These are phyloP conservation scores for Triangularia verruculosa DNA, from an alignment of 2,329 filamentous ascomycete genomes.

Conservation along the genomic window DNA sequence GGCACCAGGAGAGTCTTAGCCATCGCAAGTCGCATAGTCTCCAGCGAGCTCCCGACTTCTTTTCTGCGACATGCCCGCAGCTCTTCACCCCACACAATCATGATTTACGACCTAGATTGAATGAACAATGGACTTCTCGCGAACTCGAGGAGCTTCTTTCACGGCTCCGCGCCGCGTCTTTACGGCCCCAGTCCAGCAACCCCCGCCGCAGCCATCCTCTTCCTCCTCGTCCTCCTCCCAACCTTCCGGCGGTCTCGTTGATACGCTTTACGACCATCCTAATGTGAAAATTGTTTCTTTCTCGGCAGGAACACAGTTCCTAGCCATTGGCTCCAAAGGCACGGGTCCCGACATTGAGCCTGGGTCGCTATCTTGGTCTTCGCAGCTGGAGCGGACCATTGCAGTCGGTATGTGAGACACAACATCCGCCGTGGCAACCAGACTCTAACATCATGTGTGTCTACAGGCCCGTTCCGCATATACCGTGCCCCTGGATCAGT, in stretches of 20 bases:
- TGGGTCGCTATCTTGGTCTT: constrained; percentile 69
- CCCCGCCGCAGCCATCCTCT: constrained; percentile 24
- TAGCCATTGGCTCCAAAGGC: constrained; percentile 34
- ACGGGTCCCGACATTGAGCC: constrained; percentile 44
- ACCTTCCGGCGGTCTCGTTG: constrained; percentile 44
- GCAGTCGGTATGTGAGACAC: constrained; percentile 61
- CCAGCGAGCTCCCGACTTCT: neutral
- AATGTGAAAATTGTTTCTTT: constrained; percentile 66
- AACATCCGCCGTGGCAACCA: neutral
- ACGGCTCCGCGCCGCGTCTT: constrained; percentile 30
- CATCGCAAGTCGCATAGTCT: neutral
- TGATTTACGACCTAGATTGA: constrained; percentile 19
- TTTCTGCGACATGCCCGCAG: constrained; percentile 7
- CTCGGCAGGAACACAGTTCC: constrained; percentile 37
- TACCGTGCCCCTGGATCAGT: constrained; percentile 84
- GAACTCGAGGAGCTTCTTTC: constrained; percentile 23
- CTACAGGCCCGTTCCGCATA: constrained; percentile 68
- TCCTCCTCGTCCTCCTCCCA: constrained; percentile 26
- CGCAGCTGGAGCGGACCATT: constrained; percentile 75
- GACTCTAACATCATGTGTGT: constrained; percentile 18
- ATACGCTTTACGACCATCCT: constrained; percentile 72
- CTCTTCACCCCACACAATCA: constrained; percentile 8
- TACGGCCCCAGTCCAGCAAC: constrained; percentile 37
- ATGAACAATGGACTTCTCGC: constrained; percentile 28
- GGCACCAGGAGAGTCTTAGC: neutral